Percentiles rank a stretch among this genome's conserved stretches.
These are phyloP conservation scores for Fusarium subtropicale DNA, from an alignment of 2,329 filamentous ascomycete genomes.

Conservation along the genomic window DNA sequence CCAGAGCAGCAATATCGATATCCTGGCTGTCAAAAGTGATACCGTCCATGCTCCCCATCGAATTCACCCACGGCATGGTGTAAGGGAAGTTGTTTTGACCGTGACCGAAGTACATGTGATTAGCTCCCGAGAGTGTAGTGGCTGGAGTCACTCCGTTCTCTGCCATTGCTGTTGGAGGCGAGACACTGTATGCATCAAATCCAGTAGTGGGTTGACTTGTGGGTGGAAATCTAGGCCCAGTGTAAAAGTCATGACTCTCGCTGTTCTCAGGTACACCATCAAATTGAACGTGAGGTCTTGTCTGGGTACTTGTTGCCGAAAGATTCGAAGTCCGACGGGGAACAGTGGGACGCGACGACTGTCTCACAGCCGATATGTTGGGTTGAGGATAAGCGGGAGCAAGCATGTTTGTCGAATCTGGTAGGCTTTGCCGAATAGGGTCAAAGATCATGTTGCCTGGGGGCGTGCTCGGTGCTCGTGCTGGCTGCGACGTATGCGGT, in stretches of 20 bases:
- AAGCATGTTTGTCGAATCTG: constrained; percentile 61
- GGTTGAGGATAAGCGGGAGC: constrained; percentile 63
- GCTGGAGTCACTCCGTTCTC: constrained; percentile 46
- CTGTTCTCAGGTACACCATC: constrained; percentile 47
- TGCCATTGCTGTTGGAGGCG: constrained; percentile 57
- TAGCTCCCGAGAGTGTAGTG: constrained; percentile 30
- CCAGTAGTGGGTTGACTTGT: constrained; percentile 56
- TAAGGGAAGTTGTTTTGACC: constrained; percentile 45
- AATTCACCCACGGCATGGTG: constrained; percentile 49
- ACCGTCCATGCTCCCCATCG: constrained; percentile 55
- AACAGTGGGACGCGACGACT: constrained; percentile 53
- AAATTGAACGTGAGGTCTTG: constrained; percentile 47
- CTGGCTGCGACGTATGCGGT: constrained; percentile 14
- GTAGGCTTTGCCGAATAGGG: constrained; percentile 67
- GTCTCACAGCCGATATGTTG: constrained; percentile 60
- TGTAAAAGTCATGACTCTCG: constrained; percentile 52
- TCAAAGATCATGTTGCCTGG: constrained; percentile 71
- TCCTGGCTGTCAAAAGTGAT: constrained; percentile 83
- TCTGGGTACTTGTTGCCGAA: constrained; percentile 34
- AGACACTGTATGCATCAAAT: constrained; percentile 59
- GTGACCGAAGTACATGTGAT: constrained; percentile 47
- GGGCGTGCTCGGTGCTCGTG: constrained; percentile 58
- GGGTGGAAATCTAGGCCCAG: constrained; percentile 54
- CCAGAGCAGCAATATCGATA: constrained; percentile 77
- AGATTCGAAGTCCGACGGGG: constrained; percentile 44